These are phyloP conservation scores for Lenzites betulinus DNA, from an alignment of 768 basidiomycete species.

Conservation along the genomic window DNA sequence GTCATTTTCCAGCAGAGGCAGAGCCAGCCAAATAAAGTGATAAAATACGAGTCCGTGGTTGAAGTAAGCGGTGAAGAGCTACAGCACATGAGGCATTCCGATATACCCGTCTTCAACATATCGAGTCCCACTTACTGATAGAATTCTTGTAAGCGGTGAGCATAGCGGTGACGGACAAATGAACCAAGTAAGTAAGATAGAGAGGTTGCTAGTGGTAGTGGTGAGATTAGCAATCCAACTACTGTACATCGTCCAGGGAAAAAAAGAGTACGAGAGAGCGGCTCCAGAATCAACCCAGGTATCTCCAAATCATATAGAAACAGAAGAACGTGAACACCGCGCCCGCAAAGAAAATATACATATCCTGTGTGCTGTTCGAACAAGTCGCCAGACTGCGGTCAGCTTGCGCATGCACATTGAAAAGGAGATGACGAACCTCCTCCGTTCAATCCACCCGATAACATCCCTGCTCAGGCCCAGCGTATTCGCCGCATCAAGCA, in stretches of 20 bases:
- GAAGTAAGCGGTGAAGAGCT: too few relatives aligned
- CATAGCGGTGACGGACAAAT: too few relatives aligned
- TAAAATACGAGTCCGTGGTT: too few relatives aligned
- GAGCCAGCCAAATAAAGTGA: too few relatives aligned
- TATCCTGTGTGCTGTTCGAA: slow-evolving; percentile 80
- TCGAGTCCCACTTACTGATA: too few relatives aligned
- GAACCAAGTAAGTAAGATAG: too few relatives aligned
- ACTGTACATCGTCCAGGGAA: slow-evolving; percentile 15
- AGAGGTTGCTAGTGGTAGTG: neutral
- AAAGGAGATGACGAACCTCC: slow-evolving; percentile 64
- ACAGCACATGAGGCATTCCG: too few relatives aligned
- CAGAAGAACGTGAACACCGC: slow-evolving; percentile 87
- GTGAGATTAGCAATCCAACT: slow-evolving; percentile 10
- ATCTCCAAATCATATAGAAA: slow-evolving; percentile 92
- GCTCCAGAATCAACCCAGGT: slow-evolving; percentile 55
- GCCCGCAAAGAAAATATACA: slow-evolving; percentile 89
- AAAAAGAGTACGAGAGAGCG: neutral
- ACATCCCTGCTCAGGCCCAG: slow-evolving; percentile 91
- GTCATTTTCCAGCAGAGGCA: too few relatives aligned
- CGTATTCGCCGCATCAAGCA: slow-evolving; percentile 92
- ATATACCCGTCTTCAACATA: too few relatives aligned
- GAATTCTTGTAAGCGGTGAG: too few relatives aligned
- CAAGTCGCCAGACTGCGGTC: neutral
- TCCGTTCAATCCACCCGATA: slow-evolving; percentile 94
- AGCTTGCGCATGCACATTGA: neutral